A percentile compares a stretch with the other conserved stretches of the same genome.
Conservation (phyloP, 2,329 filamentous ascomycete species). For the Biscogniauxia mediterranea region DNA sequence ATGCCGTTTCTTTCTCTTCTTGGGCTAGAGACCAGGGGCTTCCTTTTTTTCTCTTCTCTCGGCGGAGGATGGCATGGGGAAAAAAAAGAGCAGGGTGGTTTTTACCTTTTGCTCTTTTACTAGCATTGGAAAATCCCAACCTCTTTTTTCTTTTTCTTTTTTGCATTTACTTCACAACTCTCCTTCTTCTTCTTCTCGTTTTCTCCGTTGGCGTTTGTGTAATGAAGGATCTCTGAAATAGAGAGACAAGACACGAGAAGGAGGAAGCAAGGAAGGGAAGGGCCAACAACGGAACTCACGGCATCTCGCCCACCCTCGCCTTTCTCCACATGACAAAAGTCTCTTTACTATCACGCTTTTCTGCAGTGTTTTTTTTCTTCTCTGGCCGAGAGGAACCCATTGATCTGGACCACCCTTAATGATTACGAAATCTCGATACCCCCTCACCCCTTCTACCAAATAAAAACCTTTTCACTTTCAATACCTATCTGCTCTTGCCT, state of each 20-base stretch:
- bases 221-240: not conserved
- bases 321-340: too few relatives aligned
- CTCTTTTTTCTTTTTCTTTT: not conserved
- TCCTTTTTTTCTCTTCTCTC: not conserved
- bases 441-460: conserved; percentile 6
- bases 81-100: not conserved
- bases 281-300: too few relatives aligned
- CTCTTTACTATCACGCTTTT: too few relatives aligned
- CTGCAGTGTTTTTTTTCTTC: not conserved
- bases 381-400: too few relatives aligned
- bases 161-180: not conserved
- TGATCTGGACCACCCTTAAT: conserved; percentile 14
- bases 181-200: not conserved
- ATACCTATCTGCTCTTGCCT: too few relatives aligned
- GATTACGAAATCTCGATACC: conserved; percentile 29
- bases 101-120: not conserved
- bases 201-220: not conserved
- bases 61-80: not conserved
- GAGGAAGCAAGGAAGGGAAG: too few relatives aligned
- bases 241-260: not conserved
- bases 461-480: not conserved
- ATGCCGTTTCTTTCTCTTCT: not conserved
- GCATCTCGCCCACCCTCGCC: too few relatives aligned
- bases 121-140: not conserved
- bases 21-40: not conserved